These are phyloP conservation scores for Alternaria sp. DNA, from an alignment of 2,329 filamentous ascomycete genomes.

Conservation along the genomic window DNA sequence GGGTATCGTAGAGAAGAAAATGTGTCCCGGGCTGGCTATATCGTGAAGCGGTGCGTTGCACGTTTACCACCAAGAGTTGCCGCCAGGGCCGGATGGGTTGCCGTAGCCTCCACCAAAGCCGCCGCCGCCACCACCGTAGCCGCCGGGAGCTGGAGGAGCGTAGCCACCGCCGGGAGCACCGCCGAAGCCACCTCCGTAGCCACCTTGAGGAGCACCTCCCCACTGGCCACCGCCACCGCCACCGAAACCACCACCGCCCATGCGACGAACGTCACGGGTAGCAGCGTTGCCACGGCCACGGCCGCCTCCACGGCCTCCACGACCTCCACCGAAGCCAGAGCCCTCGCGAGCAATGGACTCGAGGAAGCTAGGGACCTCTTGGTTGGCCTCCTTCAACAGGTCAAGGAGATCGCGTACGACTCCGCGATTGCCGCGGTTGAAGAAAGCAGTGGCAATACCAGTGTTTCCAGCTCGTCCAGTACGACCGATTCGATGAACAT, in stretches of 20 bases:
- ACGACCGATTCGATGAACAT: slow-evolving; percentile 99
- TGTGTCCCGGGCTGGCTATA: slow-evolving; percentile 36
- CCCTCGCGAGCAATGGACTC: slow-evolving; percentile 97
- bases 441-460: slow-evolving; percentile 97
- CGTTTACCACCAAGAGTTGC: slow-evolving; percentile 72
- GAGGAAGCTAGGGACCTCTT: slow-evolving; percentile 91
- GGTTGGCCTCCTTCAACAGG: slow-evolving; percentile 98
- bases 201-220: slow-evolving; percentile 36
- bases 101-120: slow-evolving; percentile 65
- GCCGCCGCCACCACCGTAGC: slow-evolving; percentile 49
- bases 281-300: slow-evolving; percentile 72
- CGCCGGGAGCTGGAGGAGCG: slow-evolving; percentile 54
- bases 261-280: slow-evolving; percentile 84
- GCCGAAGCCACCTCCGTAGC: slow-evolving; percentile 65
- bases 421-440: slow-evolving; percentile 99
- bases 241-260: slow-evolving; percentile 63
- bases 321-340: slow-evolving; percentile 77
- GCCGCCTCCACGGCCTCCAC: slow-evolving; percentile 70
- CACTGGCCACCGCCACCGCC: slow-evolving; percentile 52
- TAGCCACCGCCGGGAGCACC: slow-evolving; percentile 49
- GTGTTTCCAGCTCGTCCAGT: slow-evolving; percentile 99
- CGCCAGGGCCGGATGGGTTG: slow-evolving; percentile 68
- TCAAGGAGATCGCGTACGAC: slow-evolving; percentile 96
- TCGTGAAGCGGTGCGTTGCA: slow-evolving; percentile 22
- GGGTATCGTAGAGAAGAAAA: slow-evolving; percentile 29